These are phyloP conservation scores for Solanum clarkiae DNA, from an alignment of 257 asterid genomes.

Conservation along the genomic window DNA sequence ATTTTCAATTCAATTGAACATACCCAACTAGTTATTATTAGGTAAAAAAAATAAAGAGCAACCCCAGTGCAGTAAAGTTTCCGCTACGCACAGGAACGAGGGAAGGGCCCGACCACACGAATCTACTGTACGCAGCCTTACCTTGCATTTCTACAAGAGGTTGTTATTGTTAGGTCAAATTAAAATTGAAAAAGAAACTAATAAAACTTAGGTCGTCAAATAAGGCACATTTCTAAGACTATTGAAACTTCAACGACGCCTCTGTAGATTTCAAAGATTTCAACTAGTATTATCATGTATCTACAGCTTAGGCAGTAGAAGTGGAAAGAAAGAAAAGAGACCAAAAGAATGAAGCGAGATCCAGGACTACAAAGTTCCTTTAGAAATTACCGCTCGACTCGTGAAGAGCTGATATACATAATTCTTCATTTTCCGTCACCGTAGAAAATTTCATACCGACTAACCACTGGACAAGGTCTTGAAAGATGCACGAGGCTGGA, in stretches of 20 bases:
- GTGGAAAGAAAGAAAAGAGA: neutral
- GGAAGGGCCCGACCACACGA: too few relatives aligned
- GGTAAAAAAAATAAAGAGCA: neutral
- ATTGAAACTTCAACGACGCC: neutral
- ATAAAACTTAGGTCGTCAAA: neutral
- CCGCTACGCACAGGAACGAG: too few relatives aligned
- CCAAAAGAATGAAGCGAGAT: neutral
- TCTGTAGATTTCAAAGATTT: neutral
- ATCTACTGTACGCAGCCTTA: too few relatives aligned
- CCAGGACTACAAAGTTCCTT: neutral
- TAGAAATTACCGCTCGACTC: conserved; percentile 65
- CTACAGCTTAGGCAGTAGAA: neutral
- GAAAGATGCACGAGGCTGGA: conserved; percentile 44
- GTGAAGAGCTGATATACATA: conserved; percentile 35
- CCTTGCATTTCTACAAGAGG: too few relatives aligned
- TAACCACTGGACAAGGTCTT: conserved; percentile 50
- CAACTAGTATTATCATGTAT: neutral
- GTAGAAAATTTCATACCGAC: conserved; percentile 56
- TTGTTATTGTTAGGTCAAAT: neutral
- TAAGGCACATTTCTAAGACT: neutral
- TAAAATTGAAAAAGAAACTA: neutral
- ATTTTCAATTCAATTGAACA: neutral
- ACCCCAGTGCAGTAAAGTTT: too few relatives aligned
- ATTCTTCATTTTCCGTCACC: conserved; percentile 33
- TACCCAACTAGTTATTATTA: neutral